Evolutionary conservation across 2,329 filamentous ascomycete species (phyloP).

Genomic region (Knoxdaviesia capensis): DNA sequence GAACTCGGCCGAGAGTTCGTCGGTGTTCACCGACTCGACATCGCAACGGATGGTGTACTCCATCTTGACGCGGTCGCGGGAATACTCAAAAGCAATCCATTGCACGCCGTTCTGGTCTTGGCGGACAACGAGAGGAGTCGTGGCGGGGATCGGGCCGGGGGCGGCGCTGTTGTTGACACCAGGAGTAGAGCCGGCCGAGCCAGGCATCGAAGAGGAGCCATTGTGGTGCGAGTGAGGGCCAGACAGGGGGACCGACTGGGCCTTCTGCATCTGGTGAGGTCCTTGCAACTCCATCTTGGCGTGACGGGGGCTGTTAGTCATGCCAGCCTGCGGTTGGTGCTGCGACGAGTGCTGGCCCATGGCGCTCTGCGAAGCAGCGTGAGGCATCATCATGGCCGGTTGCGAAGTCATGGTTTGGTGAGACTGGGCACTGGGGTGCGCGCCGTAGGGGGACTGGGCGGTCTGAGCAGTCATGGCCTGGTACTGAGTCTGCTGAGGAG

Average conservation of each 20-base stretch:
- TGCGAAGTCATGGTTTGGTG: constrained; percentile 43
- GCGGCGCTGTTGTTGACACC: constrained; percentile 76
- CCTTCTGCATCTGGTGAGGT: constrained; percentile 39
- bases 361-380: constrained; percentile 33
- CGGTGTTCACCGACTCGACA: constrained; percentile 87
- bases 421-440: constrained; percentile 32
- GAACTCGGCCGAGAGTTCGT: constrained; percentile 69
- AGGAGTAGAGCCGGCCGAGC: constrained; percentile 22
- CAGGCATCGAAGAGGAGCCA: constrained; percentile 18
- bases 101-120: constrained; percentile 95
- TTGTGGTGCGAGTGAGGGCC: constrained; percentile 18
- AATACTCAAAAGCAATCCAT: constrained; percentile 98
- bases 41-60: constrained; percentile 98
- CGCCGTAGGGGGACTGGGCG: constrained; percentile 37
- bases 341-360: constrained; percentile 39
- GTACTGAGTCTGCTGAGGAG: constrained; percentile 37
- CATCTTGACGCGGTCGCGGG: constrained; percentile 93
- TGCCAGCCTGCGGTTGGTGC: constrained; percentile 28
- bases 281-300: constrained; percentile 44
- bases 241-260: constrained; percentile 21
- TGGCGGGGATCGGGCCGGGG: constrained; percentile 89
- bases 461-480: constrained; percentile 46
- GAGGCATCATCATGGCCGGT: constrained; percentile 47
- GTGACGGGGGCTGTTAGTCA: constrained; percentile 36
- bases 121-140: constrained; percentile 79